phyloP scores from a whole-genome alignment of 164 flowering plant genomes.

The Macadamia integrifolia region DNA sequence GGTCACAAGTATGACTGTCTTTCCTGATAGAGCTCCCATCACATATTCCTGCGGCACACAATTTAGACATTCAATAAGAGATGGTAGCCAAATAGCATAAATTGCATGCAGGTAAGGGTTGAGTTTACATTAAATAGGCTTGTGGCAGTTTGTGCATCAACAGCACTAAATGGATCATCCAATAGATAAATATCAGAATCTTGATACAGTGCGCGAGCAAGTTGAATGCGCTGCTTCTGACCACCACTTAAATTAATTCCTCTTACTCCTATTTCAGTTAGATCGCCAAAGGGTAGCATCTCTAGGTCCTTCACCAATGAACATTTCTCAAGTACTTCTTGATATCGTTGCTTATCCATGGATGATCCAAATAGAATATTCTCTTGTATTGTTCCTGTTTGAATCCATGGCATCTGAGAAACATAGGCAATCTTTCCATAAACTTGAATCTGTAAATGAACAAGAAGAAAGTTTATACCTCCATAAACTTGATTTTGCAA shows the following conservation, averaged over 20 bases:
- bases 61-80: slow-evolving; percentile 10
- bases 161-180: slow-evolving; percentile 91
- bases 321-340: slow-evolving; percentile 49
- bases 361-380: slow-evolving; percentile 71
- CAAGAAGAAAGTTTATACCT: neutral
- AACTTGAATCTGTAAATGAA: slow-evolving; percentile 46
- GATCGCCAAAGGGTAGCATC: slow-evolving; percentile 66
- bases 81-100: neutral
- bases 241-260: slow-evolving; percentile 94
- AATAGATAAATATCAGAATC: slow-evolving; percentile 76
- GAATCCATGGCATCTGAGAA: slow-evolving; percentile 86
- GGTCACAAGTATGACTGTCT: slow-evolving; percentile 78
- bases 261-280: slow-evolving; percentile 82
- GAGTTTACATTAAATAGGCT: slow-evolving; percentile 52
- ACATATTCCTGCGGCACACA: slow-evolving; percentile 54
- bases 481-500: slow-evolving; percentile 59
- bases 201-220: slow-evolving; percentile 87
- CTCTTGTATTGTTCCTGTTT: slow-evolving; percentile 70
- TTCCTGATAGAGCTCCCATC: slow-evolving; percentile 57
- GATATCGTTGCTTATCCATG: slow-evolving; percentile 48
- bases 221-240: slow-evolving; percentile 86
- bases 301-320: slow-evolving; percentile 73
- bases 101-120: neutral
- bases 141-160: slow-evolving; percentile 91
- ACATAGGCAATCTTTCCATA: slow-evolving; percentile 75